Conservation (phyloP, 2,329 filamentous ascomycete genomes). For the Aspergillus niger region DNA sequence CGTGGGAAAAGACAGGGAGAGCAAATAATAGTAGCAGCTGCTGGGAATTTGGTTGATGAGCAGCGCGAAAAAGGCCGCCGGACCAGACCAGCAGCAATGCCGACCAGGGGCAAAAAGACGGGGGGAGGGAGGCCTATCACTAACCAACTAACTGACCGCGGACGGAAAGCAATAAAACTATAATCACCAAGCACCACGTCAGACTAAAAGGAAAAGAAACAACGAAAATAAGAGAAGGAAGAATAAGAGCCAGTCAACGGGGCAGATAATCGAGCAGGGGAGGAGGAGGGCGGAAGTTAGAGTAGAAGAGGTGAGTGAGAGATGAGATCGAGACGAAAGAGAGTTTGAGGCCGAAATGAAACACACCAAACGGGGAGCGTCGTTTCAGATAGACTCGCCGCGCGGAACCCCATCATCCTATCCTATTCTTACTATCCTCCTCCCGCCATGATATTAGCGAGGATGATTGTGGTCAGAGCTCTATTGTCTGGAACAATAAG, state of each 20-base stretch:
- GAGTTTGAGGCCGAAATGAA: constrained; percentile 17
- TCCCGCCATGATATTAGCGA: neutral
- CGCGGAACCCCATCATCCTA: constrained; percentile 12
- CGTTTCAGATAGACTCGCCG: constrained; percentile 25
- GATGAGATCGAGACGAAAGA: constrained; percentile 5
- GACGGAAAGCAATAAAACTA: neutral
- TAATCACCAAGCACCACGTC: too few species aligned
- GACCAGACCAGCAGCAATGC: neutral
- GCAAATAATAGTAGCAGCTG: neutral
- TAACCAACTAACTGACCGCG: neutral
- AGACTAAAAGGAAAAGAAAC: neutral
- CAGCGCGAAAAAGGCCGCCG: neutral
- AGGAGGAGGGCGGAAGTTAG: neutral
- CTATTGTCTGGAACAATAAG: neutral
- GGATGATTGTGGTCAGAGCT: neutral
- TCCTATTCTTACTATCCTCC: constrained; percentile 11
- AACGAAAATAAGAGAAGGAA: constrained; percentile 15
- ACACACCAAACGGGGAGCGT: constrained; percentile 16
- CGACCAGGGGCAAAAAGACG: neutral
- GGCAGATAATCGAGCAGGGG: constrained; percentile 2
- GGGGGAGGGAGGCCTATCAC: neutral
- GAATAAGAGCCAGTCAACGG: constrained; percentile 10
- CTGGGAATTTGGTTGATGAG: neutral
- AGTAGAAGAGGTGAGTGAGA: neutral
- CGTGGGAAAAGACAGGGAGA: neutral